A percentile compares a stretch with the other conserved stretches of the same genome.
These are phyloP conservation scores for Ogataea pignaliae DNA, from an alignment of 805 yeast genomes.

Conservation along the genomic window DNA sequence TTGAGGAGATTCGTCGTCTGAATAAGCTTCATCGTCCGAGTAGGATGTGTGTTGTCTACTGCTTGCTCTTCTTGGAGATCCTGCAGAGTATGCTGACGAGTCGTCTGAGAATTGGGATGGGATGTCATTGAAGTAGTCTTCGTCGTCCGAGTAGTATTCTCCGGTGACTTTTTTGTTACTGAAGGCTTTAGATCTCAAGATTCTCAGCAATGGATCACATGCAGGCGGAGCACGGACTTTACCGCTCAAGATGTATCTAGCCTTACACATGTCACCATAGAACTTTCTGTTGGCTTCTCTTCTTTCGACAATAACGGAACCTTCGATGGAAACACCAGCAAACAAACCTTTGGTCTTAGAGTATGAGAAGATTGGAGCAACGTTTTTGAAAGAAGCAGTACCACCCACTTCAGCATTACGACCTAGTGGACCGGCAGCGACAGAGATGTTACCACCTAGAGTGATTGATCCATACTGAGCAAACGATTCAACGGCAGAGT, in stretches of 20 bases:
- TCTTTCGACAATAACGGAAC: slow-evolving; percentile 94
- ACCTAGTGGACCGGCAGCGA: slow-evolving; percentile 97
- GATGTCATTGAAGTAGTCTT: slow-evolving; percentile 71
- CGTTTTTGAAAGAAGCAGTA: slow-evolving; percentile 79
- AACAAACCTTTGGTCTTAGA: slow-evolving; percentile 94
- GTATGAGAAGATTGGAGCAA: slow-evolving; percentile 88
- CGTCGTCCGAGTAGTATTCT: slow-evolving; percentile 51
- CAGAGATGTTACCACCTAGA: slow-evolving; percentile 89
- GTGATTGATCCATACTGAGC: slow-evolving; percentile 94
- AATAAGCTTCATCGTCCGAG: slow-evolving; percentile 28
- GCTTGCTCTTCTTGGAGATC: slow-evolving; percentile 13
- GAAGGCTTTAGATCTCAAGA: slow-evolving; percentile 83
- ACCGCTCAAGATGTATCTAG: slow-evolving; percentile 80
- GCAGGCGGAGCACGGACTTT: slow-evolving; percentile 91
- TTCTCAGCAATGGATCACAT: slow-evolving; percentile 80
- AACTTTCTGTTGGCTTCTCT: slow-evolving; percentile 95
- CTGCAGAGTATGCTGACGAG: slow-evolving; percentile 32
- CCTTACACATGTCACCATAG: slow-evolving; percentile 84
- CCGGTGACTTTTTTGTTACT: slow-evolving; percentile 39
- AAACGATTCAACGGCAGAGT: slow-evolving; percentile 87
- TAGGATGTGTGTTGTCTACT: slow-evolving; percentile 19
- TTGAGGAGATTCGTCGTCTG: slow-evolving; percentile 38
- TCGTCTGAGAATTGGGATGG: slow-evolving; percentile 63
- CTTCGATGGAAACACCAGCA: slow-evolving; percentile 97
- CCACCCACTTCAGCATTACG: slow-evolving; percentile 98